Conservation (phyloP, 805 yeast genomes). For the Wickerhamiella occidentalis region DNA sequence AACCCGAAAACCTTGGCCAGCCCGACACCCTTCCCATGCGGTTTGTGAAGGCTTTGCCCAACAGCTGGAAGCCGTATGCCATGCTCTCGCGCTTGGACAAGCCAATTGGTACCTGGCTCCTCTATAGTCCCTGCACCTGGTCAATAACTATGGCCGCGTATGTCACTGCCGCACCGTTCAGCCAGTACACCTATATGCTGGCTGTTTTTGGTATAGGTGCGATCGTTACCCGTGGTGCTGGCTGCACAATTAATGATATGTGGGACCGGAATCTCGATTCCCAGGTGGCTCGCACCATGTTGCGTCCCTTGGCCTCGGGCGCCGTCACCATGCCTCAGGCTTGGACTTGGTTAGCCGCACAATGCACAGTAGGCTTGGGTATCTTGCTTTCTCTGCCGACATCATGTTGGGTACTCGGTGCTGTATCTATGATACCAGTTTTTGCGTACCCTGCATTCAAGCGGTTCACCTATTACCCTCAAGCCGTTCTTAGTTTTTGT, state of each 20-base stretch:
- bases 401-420: conserved; percentile 73
- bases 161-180: conserved; percentile 49
- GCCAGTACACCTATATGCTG: conserved; percentile 48
- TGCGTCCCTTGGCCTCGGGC: conserved; percentile 88
- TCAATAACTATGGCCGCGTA: conserved; percentile 83
- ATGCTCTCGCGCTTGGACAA: conserved; percentile 84
- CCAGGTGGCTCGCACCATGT: conserved; percentile 76
- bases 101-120: conserved; percentile 87
- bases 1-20: conserved; percentile 13
- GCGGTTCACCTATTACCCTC: conserved; percentile 93
- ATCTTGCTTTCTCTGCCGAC: conserved; percentile 62
- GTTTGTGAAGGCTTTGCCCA: conserved; percentile 42
- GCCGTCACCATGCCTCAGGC: conserved; percentile 65
- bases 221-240: conserved; percentile 91
- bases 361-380: conserved; percentile 59
- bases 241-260: conserved; percentile 89
- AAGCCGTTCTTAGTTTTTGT: conserved; percentile 63
- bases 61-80: conserved; percentile 73
- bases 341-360: conserved; percentile 53
- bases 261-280: conserved; percentile 72
- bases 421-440: conserved; percentile 66
- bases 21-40: conserved; percentile 25
- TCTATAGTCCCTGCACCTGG: conserved; percentile 84
- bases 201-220: conserved; percentile 74
- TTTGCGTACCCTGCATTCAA: conserved; percentile 87